These are phyloP conservation scores for Pythium aphanidermatum DNA, from an alignment of 352 stramenopile species.

Conservation along the genomic window DNA sequence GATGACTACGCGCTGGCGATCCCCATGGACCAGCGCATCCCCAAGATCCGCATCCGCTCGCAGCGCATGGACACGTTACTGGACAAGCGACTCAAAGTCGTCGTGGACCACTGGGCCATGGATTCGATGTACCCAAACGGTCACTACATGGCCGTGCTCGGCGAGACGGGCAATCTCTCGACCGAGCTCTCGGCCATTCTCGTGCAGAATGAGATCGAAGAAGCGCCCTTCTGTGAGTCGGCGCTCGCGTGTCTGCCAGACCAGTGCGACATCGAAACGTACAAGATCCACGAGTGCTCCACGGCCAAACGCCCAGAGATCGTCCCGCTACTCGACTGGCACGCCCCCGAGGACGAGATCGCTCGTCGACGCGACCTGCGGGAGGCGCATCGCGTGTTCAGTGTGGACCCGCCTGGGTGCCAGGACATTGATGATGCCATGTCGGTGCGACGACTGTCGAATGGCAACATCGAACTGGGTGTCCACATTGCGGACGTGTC, in stretches of 20 bases:
- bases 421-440: slow-evolving; percentile 91
- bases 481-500: slow-evolving; percentile 99
- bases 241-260: slow-evolving; percentile 80
- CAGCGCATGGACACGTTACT: slow-evolving; percentile 67
- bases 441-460: slow-evolving; percentile 67
- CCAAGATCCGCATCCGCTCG: slow-evolving; percentile 76
- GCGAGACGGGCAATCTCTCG: slow-evolving; percentile 45
- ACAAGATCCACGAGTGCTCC: slow-evolving; percentile 61
- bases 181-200: slow-evolving; percentile 83
- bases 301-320: slow-evolving; percentile 58
- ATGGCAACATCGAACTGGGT: slow-evolving; percentile 89
- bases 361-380: slow-evolving; percentile 60
- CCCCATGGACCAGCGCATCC: slow-evolving; percentile 74
- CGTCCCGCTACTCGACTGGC: slow-evolving; percentile 63
- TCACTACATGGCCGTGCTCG: slow-evolving; percentile 76
- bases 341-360: slow-evolving; percentile 46
- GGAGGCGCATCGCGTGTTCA: slow-evolving; percentile 73
- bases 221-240: slow-evolving; percentile 80
- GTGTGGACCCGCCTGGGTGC: slow-evolving; percentile 83
- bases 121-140: slow-evolving; percentile 77
- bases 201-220: slow-evolving; percentile 76
- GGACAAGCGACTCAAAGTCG: slow-evolving; percentile 77
- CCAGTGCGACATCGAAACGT: slow-evolving; percentile 54
- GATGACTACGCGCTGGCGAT: slow-evolving; percentile 76
- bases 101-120: slow-evolving; percentile 70